Evolutionary conservation across 1,284 basidiomycete genomes (phyloP), one percentile per base, ranked within the genome.

Genomic region (Pyrrhoderma lamaoense): DNA sequence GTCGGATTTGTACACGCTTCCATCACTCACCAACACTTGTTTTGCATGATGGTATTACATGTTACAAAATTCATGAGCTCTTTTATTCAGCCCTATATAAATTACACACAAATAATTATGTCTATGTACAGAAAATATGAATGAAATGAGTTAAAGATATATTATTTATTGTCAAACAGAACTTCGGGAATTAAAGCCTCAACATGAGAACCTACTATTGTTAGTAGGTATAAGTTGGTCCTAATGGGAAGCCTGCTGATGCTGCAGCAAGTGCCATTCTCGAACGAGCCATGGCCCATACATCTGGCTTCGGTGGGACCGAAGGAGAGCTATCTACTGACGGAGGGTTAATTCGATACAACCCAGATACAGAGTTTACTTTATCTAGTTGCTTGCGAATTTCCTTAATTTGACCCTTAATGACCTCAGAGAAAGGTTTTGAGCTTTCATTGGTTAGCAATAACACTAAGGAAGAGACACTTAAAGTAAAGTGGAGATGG

Each of bases 401-500:
- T 7, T 67, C 59, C 54, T 72, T 70, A 61, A 90, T 80, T 62
- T 85, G 78, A 2, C 61, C 61, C 61, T 77, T 72, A 42, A 89
- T 57, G 1, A 77, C 59, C 5, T 60, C 57, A 0, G 61, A 64
- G 61, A 89, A 89, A 5, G 70, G 55, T 2, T 69, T 69, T 54
- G 75, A 73, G 18, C 72, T 67, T 16, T 67, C 71, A 36, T 77
- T 73, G 22, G 64, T 65, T 21, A 75, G 77, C 8, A 85, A 63
- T 11, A 71, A 70, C 14, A 85, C 80, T 14, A 86, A 71, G 0
- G 80, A 69, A 1, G 82, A 79, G 11, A 85, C 79, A 58, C 83
- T 85, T 57, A 14, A 60, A 23, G 35, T 16, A 11, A 31, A 31
- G 27, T 5, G 5, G 27, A 31, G 27, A 16, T 9, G 22, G 9